Evolutionary conservation across 1,284 basidiomycete genomes (phyloP).

Genomic region (Hortiboletus rubellus): DNA sequence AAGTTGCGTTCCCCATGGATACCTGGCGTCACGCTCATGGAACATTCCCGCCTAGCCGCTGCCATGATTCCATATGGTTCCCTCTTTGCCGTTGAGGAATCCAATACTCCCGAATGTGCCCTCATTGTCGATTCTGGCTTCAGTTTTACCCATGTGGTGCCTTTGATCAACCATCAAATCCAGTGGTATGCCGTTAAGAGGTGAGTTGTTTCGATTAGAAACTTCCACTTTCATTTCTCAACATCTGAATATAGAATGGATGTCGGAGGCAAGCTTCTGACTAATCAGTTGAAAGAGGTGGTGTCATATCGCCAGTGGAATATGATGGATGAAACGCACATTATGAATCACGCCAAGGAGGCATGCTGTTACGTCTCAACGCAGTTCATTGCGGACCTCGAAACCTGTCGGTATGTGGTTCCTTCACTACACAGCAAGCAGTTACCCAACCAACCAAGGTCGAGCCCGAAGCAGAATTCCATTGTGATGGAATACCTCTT

Average conservation of each 20-base stretch:
- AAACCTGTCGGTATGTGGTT: conserved; percentile 69
- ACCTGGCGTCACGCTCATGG: conserved; percentile 19
- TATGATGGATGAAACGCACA: conserved; percentile 94
- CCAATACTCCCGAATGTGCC: conserved; percentile 70
- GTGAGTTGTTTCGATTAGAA: conserved; percentile 41
- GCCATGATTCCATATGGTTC: conserved; percentile 70
- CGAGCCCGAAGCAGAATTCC: conserved; percentile 54
- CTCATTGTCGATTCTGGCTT: conserved; percentile 90
- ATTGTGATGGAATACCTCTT: conserved; percentile 88
- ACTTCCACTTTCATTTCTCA: conserved; percentile 19
- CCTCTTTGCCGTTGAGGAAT: conserved; percentile 52
- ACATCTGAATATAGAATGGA: conserved; percentile 70
- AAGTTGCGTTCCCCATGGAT: conserved; percentile 37
- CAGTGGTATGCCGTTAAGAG: conserved; percentile 81
- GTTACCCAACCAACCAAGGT: conserved; percentile 36
- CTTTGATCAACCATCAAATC: conserved; percentile 75
- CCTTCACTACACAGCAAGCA: conserved; percentile 17
- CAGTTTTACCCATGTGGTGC: conserved; percentile 89
- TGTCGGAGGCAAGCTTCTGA: conserved; percentile 91
- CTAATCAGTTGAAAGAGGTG: conserved; percentile 92
- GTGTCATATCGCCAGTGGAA: conserved; percentile 96
- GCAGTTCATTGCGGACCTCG: conserved; percentile 72
- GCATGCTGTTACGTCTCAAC: conserved; percentile 84
- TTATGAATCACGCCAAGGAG: conserved; percentile 91
- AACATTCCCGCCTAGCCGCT: conserved; percentile 56